A percentile compares a stretch with the other conserved stretches of the same genome.
Evolutionary conservation across 768 basidiomycete species (phyloP).

Genomic region (Tulasnella sp.): DNA sequence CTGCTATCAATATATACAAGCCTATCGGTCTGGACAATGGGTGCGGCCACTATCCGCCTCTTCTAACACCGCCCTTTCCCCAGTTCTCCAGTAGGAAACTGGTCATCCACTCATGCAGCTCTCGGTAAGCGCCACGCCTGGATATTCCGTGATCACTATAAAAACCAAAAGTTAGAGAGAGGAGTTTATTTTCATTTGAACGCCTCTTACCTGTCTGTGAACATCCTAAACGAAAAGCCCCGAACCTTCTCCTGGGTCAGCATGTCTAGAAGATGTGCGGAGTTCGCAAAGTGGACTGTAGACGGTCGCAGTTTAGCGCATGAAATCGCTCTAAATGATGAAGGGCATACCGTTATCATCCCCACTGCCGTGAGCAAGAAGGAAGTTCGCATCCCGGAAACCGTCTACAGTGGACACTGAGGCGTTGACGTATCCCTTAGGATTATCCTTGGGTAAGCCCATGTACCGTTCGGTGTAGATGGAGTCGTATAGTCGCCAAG

Average conservation of each 20-base stretch:
- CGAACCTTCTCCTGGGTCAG: slow-evolving; percentile 67
- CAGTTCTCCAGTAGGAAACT: slow-evolving; percentile 83
- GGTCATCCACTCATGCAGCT: slow-evolving; percentile 80
- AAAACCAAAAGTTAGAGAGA: not conserved
- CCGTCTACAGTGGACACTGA: slow-evolving; percentile 82
- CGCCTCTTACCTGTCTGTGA: slow-evolving; percentile 71
- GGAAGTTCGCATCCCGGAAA: slow-evolving; percentile 63
- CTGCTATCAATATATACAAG: too few species aligned
- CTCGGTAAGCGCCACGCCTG: slow-evolving; percentile 65
- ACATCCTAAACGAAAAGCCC: slow-evolving; percentile 76
- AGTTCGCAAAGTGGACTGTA: slow-evolving; percentile 79
- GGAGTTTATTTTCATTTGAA: not conserved
- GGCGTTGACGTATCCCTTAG: slow-evolving; percentile 79
- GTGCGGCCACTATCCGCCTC: not conserved
- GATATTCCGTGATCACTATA: slow-evolving; percentile 70
- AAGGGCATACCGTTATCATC: slow-evolving; percentile 61
- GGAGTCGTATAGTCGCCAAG: slow-evolving; percentile 79
- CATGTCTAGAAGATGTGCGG: slow-evolving; percentile 87
- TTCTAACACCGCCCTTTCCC: slow-evolving; percentile 57
- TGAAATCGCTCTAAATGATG: not conserved
- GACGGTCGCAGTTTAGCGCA: not conserved
- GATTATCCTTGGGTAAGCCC: slow-evolving; percentile 69
- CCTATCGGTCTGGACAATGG: too few species aligned
- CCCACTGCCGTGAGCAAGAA: slow-evolving; percentile 86
- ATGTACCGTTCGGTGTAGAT: slow-evolving; percentile 98